phyloP scores from a whole-genome alignment of 192 early-diverging fungal genomes.

The Coemansia sp. region DNA sequence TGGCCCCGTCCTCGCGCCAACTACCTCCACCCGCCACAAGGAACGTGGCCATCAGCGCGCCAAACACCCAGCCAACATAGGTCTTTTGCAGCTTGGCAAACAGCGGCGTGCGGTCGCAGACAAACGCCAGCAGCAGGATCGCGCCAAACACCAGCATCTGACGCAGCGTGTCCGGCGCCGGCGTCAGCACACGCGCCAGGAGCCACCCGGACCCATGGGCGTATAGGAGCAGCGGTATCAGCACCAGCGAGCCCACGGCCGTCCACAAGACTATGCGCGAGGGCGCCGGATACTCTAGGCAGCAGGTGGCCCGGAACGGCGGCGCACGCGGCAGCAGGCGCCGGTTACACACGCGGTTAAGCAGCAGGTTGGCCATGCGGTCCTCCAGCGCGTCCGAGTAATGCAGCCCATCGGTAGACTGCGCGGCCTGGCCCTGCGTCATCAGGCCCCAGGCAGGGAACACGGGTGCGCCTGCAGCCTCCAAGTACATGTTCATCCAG shows the following conservation, averaged over 20 bases:
- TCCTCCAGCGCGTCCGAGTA: constrained; percentile 48
- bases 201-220: not conserved
- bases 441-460: constrained; percentile 52
- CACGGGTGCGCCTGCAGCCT: constrained; percentile 29
- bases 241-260: constrained; percentile 17
- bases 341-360: constrained; percentile 62
- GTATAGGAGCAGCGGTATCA: constrained; percentile 8
- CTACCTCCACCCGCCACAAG: constrained; percentile 41
- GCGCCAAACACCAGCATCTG: constrained; percentile 52
- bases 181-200: not conserved
- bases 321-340: constrained; percentile 36
- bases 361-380: constrained; percentile 51
- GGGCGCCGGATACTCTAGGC: constrained; percentile 51
- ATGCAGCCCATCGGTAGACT: constrained; percentile 68
- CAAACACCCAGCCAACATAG: constrained; percentile 47
- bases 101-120: constrained; percentile 62
- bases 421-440: constrained; percentile 20
- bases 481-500: constrained; percentile 55
- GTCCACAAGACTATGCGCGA: constrained; percentile 37
- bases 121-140: constrained; percentile 56
- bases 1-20: constrained; percentile 30
- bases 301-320: constrained; percentile 57
- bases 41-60: constrained; percentile 31
- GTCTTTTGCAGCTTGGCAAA: constrained; percentile 64
- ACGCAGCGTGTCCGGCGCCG: constrained; percentile 38